Percentiles rank a stretch among this genome's conserved stretches.
These are phyloP conservation scores for Monosporozyma aerobia DNA, from an alignment of 805 yeast species.

Conservation along the genomic window DNA sequence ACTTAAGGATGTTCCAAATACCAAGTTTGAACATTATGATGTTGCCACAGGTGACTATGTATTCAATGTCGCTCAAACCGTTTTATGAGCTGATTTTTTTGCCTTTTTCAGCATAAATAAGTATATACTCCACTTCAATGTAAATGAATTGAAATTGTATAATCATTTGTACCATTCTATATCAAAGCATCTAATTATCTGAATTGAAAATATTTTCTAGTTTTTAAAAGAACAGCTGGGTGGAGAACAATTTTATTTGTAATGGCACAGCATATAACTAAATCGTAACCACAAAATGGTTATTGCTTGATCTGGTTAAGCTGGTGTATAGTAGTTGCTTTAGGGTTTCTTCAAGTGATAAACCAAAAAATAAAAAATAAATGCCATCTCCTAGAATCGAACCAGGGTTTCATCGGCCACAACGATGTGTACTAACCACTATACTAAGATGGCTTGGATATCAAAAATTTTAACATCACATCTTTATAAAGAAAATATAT, in stretches of 20 bases:
- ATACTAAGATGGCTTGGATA: constrained; percentile 31
- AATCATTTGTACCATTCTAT: background rate
- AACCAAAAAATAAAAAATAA: constrained; percentile 18
- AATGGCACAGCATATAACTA: too few species aligned
- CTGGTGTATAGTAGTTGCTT: too few species aligned
- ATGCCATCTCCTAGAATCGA: constrained; percentile 62
- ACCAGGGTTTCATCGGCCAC: constrained; percentile 69
- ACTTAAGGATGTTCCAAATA: constrained; percentile 39
- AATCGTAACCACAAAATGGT: too few species aligned
- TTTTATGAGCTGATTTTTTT: background rate
- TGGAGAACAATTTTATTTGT: background rate
- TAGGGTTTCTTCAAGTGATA: too few species aligned
- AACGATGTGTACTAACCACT: constrained; percentile 68
- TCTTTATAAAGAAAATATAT: too few species aligned
- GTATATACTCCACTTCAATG: background rate
- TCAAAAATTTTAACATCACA: background rate
- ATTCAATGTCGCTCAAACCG: constrained; percentile 33
- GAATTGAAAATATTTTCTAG: background rate
- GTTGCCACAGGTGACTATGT: constrained; percentile 66
- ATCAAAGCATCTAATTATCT: background rate
- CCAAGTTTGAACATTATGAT: constrained; percentile 68
- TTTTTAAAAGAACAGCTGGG: background rate
- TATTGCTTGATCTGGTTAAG: too few species aligned
- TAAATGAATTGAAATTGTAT: background rate
- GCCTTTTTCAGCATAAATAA: background rate